Conservation (phyloP, 2,329 filamentous ascomycete species). For the Curvularia hawaiiensis region DNA sequence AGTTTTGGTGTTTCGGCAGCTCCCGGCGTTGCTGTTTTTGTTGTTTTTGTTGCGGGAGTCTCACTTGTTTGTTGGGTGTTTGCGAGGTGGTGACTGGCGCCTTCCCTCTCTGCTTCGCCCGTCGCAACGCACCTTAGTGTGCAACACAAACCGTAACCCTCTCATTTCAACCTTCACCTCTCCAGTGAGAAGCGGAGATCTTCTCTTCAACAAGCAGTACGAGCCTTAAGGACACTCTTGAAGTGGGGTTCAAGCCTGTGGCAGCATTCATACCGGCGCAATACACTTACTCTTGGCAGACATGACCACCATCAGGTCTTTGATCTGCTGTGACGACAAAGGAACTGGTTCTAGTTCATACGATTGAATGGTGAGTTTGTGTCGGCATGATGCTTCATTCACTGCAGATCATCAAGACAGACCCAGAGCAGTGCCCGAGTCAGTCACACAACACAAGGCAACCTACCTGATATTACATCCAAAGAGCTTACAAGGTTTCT, state of each 20-base stretch:
- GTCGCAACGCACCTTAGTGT: not conserved
- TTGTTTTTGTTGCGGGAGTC: constrained; percentile 25
- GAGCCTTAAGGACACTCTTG: not conserved
- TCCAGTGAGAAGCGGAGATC: not conserved
- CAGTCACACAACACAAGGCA: not conserved
- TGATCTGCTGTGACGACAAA: not conserved
- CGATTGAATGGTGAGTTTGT: not conserved
- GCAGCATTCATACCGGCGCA: not conserved
- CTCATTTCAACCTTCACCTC: constrained; percentile 10
- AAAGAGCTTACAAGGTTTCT: not conserved
- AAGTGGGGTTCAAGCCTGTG: not conserved
- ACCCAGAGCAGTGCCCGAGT: not conserved
- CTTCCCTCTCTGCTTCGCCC: not conserved
- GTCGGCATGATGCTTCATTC: not conserved
- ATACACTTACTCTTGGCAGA: not conserved
- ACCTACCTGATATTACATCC: not conserved
- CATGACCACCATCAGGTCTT: not conserved
- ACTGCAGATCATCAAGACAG: not conserved
- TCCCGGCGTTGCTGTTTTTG: constrained; percentile 24
- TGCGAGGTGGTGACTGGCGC: not conserved
- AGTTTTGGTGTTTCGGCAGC: constrained; percentile 10
- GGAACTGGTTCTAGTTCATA: not conserved
- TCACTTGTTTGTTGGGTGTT: constrained; percentile 20
- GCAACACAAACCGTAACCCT: constrained; percentile 6
- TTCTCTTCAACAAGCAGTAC: too few species aligned